These are phyloP conservation scores for Scalesia atractyloides DNA, from an alignment of 129 eudicot species.

Conservation along the genomic window DNA sequence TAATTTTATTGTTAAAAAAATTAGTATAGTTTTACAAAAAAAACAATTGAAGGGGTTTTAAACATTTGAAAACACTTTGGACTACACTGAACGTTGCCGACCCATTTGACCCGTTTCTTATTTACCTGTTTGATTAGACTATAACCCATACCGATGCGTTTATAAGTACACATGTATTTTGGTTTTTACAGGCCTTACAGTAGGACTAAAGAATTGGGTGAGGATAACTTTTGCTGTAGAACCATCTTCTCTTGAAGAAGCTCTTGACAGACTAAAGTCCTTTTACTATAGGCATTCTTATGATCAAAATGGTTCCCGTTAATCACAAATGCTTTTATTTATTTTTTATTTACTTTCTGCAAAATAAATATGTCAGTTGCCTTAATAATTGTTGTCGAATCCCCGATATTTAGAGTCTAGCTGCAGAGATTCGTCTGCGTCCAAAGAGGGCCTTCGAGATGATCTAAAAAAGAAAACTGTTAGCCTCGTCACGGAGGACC, in stretches of 20 bases:
- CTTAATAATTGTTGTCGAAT: too few species aligned
- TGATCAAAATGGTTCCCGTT: conserved; percentile 24
- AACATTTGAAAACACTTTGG: background rate
- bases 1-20: too few species aligned
- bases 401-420: too few species aligned
- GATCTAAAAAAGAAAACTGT: too few species aligned
- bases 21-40: too few species aligned
- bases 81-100: background rate
- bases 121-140: background rate
- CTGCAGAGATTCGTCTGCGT: too few species aligned
- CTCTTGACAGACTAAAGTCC: conserved; percentile 53
- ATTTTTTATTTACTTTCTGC: background rate
- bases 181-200: conserved; percentile 56
- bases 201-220: conserved; percentile 86
- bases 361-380: too few species aligned
- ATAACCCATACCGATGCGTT: background rate
- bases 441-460: too few species aligned
- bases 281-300: conserved; percentile 60
- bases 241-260: conserved; percentile 69
- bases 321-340: background rate
- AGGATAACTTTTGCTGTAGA: conserved; percentile 83
- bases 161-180: background rate
- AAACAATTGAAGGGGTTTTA: background rate
- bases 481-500: too few species aligned
- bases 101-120: background rate